Percentiles rank a stretch among this genome's conserved stretches.
Evolutionary conservation across 2,329 filamentous ascomycete genomes (phyloP).

Genomic region (Calonectria honghensis): DNA sequence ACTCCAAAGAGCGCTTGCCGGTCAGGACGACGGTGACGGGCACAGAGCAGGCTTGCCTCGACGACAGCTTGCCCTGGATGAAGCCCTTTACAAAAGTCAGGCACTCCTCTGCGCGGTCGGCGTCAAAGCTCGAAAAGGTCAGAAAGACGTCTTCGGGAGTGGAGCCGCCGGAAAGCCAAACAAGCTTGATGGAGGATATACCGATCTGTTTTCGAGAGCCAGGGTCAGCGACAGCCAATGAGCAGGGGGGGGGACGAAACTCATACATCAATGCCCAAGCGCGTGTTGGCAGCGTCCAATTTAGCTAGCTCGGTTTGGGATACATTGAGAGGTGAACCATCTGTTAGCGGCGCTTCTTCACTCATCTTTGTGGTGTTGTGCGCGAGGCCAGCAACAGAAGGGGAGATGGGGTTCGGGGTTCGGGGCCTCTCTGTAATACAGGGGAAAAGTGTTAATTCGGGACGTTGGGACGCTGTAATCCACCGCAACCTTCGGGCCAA

Average conservation of each 20-base stretch:
- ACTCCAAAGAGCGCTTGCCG: constrained; percentile 82
- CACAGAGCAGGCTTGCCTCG: constrained; percentile 81
- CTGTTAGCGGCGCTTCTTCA: constrained; percentile 1
- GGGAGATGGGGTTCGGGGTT: background rate
- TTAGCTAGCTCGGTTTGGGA: constrained; percentile 18
- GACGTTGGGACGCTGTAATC: constrained; percentile 14
- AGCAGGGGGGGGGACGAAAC: background rate
- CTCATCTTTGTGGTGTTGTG: constrained; percentile 4
- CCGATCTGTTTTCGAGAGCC: constrained; percentile 80
- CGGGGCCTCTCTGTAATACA: background rate
- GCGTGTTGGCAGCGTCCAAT: constrained; percentile 3
- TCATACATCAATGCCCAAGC: constrained; percentile 23
- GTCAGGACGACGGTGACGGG: constrained; percentile 96
- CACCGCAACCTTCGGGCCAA: background rate
- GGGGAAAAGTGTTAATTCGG: constrained; percentile 3
- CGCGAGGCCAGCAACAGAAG: background rate
- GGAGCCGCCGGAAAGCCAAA: constrained; percentile 95
- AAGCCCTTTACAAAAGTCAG: constrained; percentile 92
- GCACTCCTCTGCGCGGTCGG: constrained; percentile 93
- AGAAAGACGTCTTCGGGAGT: constrained; percentile 89
- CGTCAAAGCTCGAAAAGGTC: constrained; percentile 98
- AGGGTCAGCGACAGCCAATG: constrained; percentile 11
- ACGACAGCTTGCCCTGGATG: constrained; percentile 85
- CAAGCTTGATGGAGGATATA: constrained; percentile 94
- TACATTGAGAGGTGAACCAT: constrained; percentile 25